Percentiles rank a stretch among this genome's conserved stretches.
These are phyloP conservation scores for Cenchrus americanus DNA, from an alignment of 176 grass and related monocot genomes.

Conservation along the genomic window DNA sequence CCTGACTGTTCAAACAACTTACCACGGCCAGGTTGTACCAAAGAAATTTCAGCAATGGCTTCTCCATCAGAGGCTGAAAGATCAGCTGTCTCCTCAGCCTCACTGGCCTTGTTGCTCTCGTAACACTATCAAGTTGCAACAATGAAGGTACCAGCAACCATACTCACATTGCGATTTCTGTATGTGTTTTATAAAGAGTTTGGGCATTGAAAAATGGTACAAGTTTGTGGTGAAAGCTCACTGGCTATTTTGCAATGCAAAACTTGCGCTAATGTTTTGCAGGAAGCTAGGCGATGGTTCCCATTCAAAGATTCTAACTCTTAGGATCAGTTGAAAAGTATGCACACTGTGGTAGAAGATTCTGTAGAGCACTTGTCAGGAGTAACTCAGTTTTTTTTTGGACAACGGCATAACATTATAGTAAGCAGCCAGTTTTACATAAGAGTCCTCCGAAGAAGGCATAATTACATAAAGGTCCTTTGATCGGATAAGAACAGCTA, in stretches of 20 bases:
- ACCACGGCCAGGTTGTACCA: no score
- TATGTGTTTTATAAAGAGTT: neutral
- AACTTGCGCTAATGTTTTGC: neutral
- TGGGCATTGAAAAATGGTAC: no score
- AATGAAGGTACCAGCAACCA: constrained; percentile 41
- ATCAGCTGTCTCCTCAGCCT: neutral
- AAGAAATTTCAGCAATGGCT: no score
- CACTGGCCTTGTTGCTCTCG: constrained; percentile 19
- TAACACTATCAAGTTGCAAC: constrained; percentile 43
- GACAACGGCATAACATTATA: no score
- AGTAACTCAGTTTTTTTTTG: neutral
- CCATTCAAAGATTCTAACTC: neutral
- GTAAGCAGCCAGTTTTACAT: no score
- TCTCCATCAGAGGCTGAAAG: no score
- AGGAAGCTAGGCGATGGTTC: constrained; percentile 21
- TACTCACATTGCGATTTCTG: constrained; percentile 22
- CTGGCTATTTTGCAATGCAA: no score
- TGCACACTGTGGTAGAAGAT: neutral
- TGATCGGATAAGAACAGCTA: no score
- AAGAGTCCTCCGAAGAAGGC: no score
- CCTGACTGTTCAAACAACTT: no score
- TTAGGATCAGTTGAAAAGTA: neutral
- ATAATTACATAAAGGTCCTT: no score
- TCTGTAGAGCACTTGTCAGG: neutral
- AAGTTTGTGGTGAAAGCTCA: no score